Base-by-base conservation (phyloP, 2,329 filamentous ascomycete genomes). In the Microdochium trichocladiopsis region DNA sequence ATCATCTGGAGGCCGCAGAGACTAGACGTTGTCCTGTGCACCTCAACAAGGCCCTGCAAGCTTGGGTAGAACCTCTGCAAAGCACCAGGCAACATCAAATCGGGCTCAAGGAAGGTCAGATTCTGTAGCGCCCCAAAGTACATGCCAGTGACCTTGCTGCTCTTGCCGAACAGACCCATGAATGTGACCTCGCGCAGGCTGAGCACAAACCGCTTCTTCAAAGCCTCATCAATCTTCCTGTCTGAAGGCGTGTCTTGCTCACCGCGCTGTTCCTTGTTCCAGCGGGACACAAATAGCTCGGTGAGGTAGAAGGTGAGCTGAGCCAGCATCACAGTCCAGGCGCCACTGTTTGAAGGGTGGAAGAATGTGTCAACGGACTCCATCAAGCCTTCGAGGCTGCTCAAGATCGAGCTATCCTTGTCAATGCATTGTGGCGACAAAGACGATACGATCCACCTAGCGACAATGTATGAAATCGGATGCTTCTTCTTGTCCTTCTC, bases 321-420 rank as follows among this genome's bases (percentile, higher is more conserved):
- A 2, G 91, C 87, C 45, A 99, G 74, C 58, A 93, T 88, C 61
- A 84, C 90, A 1, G 93, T 95, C 94, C 94, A 99, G 14, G 76
- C 76, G 14, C 94, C 94, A 50, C 93, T 89, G 67, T 99, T 99
- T 2, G 94, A 99, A 2, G 94, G 94, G 63, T 99, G 94, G 76
- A 96, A 99, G 69, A 99, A 99, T 1, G 94, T 99, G 68, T 99
- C 94, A 48, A 97, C 87, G 2, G 92, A 94, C 67, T 97, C 88
- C 59, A 99, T 88, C 50, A 99, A 76, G 1, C 90, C 93, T 67
- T 99, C 93, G 4, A 99, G 79, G 58, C 88, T 90, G 31, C 87
- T 83, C 61, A 99, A 71, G 45, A 95, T 83, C 1, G 92, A 97
- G 52, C 86, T 86, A 25, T 86, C 78, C n/a, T 83, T 77, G 43